Conservation (phyloP, 2,329 filamentous ascomycete genomes). For the Gremmenia infestans region DNA sequence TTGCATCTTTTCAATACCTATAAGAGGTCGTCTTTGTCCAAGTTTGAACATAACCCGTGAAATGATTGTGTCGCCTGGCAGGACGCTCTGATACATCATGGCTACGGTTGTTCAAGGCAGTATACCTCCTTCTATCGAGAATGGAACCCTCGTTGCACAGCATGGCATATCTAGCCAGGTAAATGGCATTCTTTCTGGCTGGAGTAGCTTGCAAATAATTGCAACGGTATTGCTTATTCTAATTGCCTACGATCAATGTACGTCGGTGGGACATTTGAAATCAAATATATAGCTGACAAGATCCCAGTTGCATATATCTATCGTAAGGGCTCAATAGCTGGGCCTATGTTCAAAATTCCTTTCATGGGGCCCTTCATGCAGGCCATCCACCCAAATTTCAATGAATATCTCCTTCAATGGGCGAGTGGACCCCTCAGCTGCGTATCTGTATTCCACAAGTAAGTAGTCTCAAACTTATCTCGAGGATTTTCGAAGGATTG, state of each 20-base stretch:
- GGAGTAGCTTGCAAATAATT: constrained; percentile 29
- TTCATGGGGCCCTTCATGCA: constrained; percentile 74
- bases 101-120: too few species aligned
- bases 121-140: too few species aligned
- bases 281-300: too few species aligned
- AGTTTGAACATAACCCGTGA: too few species aligned
- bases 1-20: too few species aligned
- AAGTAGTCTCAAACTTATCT: constrained; percentile 18
- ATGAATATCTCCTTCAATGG: constrained; percentile 71
- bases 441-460: constrained; percentile 84
- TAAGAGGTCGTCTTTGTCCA: too few species aligned
- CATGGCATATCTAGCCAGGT: not conserved
- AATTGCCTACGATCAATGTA: constrained; percentile 39
- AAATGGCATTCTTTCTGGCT: not conserved
- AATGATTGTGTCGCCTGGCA: too few species aligned
- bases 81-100: too few species aligned
- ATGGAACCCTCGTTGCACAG: too few species aligned
- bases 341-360: constrained; percentile 58
- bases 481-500: not conserved
- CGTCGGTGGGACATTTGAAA: not conserved
- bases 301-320: constrained; percentile 43
- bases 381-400: constrained; percentile 69
- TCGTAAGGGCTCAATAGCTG: constrained; percentile 59
- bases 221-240: constrained; percentile 32
- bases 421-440: constrained; percentile 73